Percentiles rank a stretch among this genome's conserved stretches.
Evolutionary conservation across 129 eudicot genomes (phyloP).

Genomic region (Solidago caesia): DNA sequence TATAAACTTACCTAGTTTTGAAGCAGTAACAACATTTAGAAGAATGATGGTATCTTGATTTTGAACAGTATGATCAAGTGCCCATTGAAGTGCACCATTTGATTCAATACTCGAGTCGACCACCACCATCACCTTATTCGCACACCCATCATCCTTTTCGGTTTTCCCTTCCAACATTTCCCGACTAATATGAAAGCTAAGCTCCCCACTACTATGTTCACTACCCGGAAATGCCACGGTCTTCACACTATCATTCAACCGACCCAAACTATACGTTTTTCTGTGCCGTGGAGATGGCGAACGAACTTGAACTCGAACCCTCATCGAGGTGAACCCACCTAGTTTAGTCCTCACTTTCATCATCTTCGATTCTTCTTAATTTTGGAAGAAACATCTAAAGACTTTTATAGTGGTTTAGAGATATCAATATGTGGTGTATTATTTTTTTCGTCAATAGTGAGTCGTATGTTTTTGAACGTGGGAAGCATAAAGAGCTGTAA

Average conservation of each 20-base stretch:
- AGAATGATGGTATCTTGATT: slow-evolving; percentile 70
- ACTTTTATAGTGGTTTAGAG: slow-evolving; percentile 23
- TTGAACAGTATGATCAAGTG: slow-evolving; percentile 84
- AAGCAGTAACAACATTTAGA: slow-evolving; percentile 44
- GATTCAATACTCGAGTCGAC: slow-evolving; percentile 63
- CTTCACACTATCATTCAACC: slow-evolving; percentile 34
- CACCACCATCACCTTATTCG: slow-evolving; percentile 85
- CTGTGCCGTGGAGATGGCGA: slow-evolving; percentile 47
- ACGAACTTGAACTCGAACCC: slow-evolving; percentile 51
- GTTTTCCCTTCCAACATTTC: slow-evolving; percentile 20
- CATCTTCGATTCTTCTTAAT: slow-evolving; percentile 25
- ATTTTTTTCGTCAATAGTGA: slow-evolving; percentile 5
- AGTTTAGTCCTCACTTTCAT: slow-evolving; percentile 36
- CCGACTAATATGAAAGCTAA: slow-evolving; percentile 33
- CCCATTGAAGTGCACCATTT: slow-evolving; percentile 86
- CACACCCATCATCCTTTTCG: slow-evolving; percentile 32
- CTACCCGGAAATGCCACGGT: slow-evolving; percentile 40
- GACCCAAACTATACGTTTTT: slow-evolving; percentile 46
- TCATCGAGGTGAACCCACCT: slow-evolving; percentile 36
- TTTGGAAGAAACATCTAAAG: slow-evolving; percentile 13
- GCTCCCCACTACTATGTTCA: slow-evolving; percentile 40
- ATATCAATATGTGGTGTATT: neutral
- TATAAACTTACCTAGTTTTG: slow-evolving; percentile 42
- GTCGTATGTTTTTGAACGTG: slow-evolving; percentile 30
- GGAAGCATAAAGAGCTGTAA: slow-evolving; percentile 34